Conservation (phyloP, 1,284 basidiomycete species). For the Thecaphora thlaspeos region DNA sequence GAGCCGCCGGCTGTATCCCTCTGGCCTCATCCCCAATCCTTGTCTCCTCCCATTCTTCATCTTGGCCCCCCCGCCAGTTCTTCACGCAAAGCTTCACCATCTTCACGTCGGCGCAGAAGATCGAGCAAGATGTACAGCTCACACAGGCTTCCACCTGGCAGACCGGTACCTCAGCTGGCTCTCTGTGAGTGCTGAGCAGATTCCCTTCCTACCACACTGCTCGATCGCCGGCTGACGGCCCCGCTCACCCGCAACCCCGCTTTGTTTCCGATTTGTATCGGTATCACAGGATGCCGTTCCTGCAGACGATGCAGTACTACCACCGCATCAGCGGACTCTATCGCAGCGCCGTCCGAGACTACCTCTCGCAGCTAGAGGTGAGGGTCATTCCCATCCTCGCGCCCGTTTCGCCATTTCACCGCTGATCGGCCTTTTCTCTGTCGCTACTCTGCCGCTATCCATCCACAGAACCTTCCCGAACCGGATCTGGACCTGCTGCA, state of each 20-base stretch:
- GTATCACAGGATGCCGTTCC: constrained; percentile 3
- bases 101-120: constrained; percentile 49
- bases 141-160: not conserved
- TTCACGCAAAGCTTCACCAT: constrained; percentile 49
- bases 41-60: not conserved
- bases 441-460: too few species aligned
- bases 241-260: too few species aligned
- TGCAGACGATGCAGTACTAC: constrained; percentile 49
- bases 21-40: not conserved
- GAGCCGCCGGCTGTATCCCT: too few species aligned
- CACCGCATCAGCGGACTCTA: constrained; percentile 49
- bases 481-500: constrained; percentile 22
- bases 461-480: constrained; percentile 2
- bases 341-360: constrained; percentile 40
- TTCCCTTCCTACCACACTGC: too few species aligned
- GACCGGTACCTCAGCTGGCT: not conserved
- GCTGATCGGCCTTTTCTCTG: too few species aligned
- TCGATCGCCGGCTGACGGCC: too few species aligned
- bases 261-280: constrained; percentile 3
- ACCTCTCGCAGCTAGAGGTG: constrained; percentile 30
- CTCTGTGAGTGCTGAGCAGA: not conserved
- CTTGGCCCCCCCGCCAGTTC: constrained; percentile 8
- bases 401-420: too few species aligned
- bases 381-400: too few species aligned
- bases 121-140: constrained; percentile 25